A percentile compares a stretch with the other conserved stretches of the same genome.
These are phyloP conservation scores for Lichina pygmaea DNA, from an alignment of 495 filamentous ascomycete genomes.

Conservation along the genomic window DNA sequence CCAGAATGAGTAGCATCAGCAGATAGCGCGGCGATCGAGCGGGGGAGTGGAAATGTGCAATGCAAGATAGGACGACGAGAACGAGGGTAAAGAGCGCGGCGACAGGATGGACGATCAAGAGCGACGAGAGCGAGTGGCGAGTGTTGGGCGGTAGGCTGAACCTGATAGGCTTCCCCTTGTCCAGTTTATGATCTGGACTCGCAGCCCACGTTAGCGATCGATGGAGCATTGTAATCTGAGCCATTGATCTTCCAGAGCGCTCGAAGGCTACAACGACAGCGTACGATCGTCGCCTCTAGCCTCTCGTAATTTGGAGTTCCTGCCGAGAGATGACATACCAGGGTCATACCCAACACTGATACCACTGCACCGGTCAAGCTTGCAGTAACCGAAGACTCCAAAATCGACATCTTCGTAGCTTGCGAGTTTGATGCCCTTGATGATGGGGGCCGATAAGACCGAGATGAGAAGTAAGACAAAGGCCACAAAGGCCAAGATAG, in stretches of 20 bases:
- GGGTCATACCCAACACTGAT: conserved; percentile 67
- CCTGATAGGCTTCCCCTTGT: conserved; percentile 16
- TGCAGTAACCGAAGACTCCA: conserved; percentile 84
- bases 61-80: conserved; percentile 50
- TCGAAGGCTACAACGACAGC: not conserved
- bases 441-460: conserved; percentile 80
- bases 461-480: conserved; percentile 68
- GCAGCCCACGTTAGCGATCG: no score
- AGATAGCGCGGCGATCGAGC: conserved; percentile 85
- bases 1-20: conserved; percentile 57
- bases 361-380: conserved; percentile 31
- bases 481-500: conserved; percentile 58
- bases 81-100: conserved; percentile 67
- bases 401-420: conserved; percentile 51
- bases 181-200: conserved; percentile 14
- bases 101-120: conserved; percentile 80
- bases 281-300: not conserved
- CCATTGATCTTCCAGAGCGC: not conserved
- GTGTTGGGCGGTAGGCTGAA: conserved; percentile 53
- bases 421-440: conserved; percentile 60
- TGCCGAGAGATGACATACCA: conserved; percentile 25
- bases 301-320: not conserved
- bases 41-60: conserved; percentile 70
- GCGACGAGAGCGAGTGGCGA: conserved; percentile 64
- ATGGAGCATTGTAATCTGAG: not conserved